phyloP scores from a whole-genome alignment of 257 asterid genomes.

The Solanum rostratum region DNA sequence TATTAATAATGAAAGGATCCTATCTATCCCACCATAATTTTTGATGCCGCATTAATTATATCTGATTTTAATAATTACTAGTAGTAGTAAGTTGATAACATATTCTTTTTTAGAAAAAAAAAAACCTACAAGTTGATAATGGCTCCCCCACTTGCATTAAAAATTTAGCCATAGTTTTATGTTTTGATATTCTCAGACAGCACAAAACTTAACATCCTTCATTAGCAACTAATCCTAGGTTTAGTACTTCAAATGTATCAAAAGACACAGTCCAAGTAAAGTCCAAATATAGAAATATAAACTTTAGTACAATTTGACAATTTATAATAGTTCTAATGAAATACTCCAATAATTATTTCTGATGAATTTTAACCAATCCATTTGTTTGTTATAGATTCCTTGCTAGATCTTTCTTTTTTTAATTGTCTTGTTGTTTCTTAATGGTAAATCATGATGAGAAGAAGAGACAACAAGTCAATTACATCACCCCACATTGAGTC shows the following conservation, averaged over 20 bases:
- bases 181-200: neutral
- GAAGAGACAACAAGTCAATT: neutral
- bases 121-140: neutral
- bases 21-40: neutral
- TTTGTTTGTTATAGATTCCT: neutral
- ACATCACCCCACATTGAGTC: neutral
- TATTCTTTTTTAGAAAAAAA: neutral
- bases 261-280: neutral
- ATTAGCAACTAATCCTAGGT: neutral
- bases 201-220: neutral
- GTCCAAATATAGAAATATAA: neutral
- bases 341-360: neutral
- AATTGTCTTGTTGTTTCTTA: neutral
- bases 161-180: neutral
- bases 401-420: neutral
- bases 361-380: neutral
- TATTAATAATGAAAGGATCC: neutral
- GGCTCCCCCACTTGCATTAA: neutral
- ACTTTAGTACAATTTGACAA: neutral
- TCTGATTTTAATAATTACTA: neutral
- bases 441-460: neutral
- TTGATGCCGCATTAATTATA: neutral
- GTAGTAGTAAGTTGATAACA: neutral
- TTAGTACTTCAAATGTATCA: neutral
- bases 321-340: neutral